phyloP scores from a whole-genome alignment of 768 basidiomycete species.

The Hygrophoropsis aurantiaca region DNA sequence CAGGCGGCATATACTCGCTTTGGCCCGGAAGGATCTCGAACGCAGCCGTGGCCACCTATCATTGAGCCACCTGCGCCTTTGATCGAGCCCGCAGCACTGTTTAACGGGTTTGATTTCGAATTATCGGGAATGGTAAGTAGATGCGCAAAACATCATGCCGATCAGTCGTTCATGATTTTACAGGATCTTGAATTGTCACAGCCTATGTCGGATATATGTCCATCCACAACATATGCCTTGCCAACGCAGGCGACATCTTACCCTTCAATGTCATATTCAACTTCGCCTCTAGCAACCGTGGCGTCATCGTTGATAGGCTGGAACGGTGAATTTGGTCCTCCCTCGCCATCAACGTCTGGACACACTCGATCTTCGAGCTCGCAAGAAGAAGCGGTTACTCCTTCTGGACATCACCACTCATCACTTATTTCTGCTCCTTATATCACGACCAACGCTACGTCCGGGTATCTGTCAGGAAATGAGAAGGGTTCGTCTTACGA shows the following conservation, averaged over 20 bases:
- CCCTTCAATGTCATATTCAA: conserved; percentile 1
- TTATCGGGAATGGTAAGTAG: not conserved
- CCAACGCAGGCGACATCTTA: conserved; percentile 1
- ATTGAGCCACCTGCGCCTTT: not conserved
- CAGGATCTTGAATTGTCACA: not conserved
- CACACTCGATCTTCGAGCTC: not conserved
- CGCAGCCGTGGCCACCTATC: conserved; percentile 1
- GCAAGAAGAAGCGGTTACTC: not conserved
- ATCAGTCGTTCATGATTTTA: not conserved
- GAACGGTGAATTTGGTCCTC: conserved; percentile 31
- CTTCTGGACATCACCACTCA: conserved; percentile 1
- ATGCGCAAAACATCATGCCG: conserved; percentile 1
- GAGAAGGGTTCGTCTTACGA: conserved; percentile 10
- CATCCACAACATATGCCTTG: not conserved
- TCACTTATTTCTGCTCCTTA: conserved; percentile 2
- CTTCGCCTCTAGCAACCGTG: conserved; percentile 30
- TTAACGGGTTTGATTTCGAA: not conserved
- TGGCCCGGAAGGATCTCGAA: not conserved
- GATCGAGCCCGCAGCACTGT: not conserved
- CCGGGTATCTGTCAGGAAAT: conserved; percentile 5
- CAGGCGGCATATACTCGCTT: conserved; percentile 5
- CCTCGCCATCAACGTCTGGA: conserved; percentile 5
- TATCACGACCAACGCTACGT: conserved; percentile 1
- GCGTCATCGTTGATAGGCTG: conserved; percentile 41
- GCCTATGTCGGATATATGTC: not conserved